Evolutionary conservation across 768 basidiomycete species (phyloP).

Genomic region (Hydnum rufescens): DNA sequence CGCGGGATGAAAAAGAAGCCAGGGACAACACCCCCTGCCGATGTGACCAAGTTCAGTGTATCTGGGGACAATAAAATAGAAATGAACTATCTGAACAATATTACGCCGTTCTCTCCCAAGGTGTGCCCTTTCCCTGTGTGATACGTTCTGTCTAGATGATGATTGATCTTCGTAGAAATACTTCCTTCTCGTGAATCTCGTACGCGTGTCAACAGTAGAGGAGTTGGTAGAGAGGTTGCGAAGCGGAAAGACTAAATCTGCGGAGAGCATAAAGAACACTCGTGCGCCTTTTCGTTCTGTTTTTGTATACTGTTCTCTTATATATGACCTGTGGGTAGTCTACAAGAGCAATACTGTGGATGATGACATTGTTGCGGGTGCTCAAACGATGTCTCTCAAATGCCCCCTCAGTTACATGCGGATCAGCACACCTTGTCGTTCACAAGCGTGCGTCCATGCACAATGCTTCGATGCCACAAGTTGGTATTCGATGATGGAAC

Average conservation of each 20-base stretch:
- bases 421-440: conserved; percentile 67
- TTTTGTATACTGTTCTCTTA: neutral
- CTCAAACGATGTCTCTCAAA: conserved; percentile 78
- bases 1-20: conserved; percentile 92
- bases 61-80: conserved; percentile 48
- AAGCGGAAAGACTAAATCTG: conserved; percentile 39
- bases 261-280: conserved; percentile 54
- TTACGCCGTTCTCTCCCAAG: conserved; percentile 29
- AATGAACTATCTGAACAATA: conserved; percentile 76
- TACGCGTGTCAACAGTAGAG: conserved; percentile 53
- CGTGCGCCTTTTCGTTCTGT: conserved; percentile 16
- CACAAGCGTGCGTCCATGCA: conserved; percentile 68
- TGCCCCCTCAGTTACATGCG: conserved; percentile 86
- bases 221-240: conserved; percentile 50
- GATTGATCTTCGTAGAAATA: conserved; percentile 39
- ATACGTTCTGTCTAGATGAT: neutral
- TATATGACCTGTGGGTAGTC: conserved; percentile 26
- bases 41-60: conserved; percentile 28
- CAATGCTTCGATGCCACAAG: conserved; percentile 92
- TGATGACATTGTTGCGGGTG: conserved; percentile 81
- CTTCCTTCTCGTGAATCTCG: conserved; percentile 66
- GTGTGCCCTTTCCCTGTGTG: conserved; percentile 21
- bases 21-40: conserved; percentile 82
- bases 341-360: conserved; percentile 40
- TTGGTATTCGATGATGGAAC: conserved; percentile 90